Evolutionary conservation across 345 rosid species (phyloP), one percentile per base, ranked within the genome.

Genomic region (Camelina sativa): DNA sequence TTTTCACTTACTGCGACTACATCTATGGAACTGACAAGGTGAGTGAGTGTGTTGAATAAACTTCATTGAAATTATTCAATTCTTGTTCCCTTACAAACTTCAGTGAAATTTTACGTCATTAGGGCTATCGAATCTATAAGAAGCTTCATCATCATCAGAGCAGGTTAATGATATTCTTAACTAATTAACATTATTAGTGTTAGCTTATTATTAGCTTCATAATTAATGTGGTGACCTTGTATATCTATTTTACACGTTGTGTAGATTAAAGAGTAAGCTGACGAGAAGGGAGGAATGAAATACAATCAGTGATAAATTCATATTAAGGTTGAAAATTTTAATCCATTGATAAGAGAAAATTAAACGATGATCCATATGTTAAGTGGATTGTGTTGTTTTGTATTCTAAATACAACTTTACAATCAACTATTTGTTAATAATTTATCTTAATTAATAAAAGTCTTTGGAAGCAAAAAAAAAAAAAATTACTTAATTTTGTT

Each of bases 21-120:
- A 70, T 92, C 17, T 92, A 92, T 72, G 93, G 97, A 71, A 92
- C 97, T 44, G 89, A 90, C 73, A 89, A 86, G 88, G 97, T 92
- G 40, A 89, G 97, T 92, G 40, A 80, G 28, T 25, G 43, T 51
- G 7, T 37, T 22, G 46, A 47, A 2, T 5, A 25, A 55, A 30
- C 56, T 3, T 44, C 65, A 20, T 1, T 43, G 7, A 2, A 8
- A 62, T 8, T 32, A 1, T 4, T 32, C 4, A 15, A n/a, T 5
- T 65, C 0, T 46, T 25, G 12, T 25, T 57, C 9, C 9, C 19
- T 35, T 60, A 17, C 2, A 41, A 7, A 28, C 4, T 5, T 32
- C 5, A 35, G 10, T 75, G 47, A 67, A 17, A 2, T 11, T 44
- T 35, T 46, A 11, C 34, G 41, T 51, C 34, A 41, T 19, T 52